Evolutionary conservation across 2,329 filamentous ascomycete species (phyloP).

Genomic region (Pyrenophora teres): DNA sequence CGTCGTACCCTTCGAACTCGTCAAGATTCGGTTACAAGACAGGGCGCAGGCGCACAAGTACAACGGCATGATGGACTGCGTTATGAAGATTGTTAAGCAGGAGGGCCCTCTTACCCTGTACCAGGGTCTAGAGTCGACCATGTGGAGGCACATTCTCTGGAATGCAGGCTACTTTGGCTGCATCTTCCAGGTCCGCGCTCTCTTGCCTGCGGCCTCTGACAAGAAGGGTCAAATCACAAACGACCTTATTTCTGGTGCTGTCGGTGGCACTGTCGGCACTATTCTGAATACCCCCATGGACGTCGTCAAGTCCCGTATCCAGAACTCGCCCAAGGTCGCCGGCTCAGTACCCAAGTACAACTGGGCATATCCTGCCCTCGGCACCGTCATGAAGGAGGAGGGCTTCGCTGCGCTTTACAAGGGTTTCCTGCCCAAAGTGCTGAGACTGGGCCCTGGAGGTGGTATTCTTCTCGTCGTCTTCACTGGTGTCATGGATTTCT

Average conservation of each 20-base stretch:
- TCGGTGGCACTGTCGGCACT: constrained; percentile 90
- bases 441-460: constrained; percentile 73
- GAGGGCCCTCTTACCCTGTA: constrained; percentile 90
- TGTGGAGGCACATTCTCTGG: constrained; percentile 96
- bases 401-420: constrained; percentile 93
- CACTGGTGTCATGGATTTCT: constrained; percentile 91
- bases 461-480: constrained; percentile 82
- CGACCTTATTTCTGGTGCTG: constrained; percentile 81
- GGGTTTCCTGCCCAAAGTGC: constrained; percentile 94
- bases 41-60: constrained; percentile 90
- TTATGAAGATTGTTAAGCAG: constrained; percentile 77
- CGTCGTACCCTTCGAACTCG: constrained; percentile 95
- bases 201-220: constrained; percentile 79
- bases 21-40: constrained; percentile 98
- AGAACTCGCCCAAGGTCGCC: constrained; percentile 85
- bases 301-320: constrained; percentile 96
- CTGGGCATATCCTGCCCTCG: constrained; percentile 91
- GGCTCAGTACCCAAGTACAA: constrained; percentile 92
- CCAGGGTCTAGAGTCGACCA: constrained; percentile 93
- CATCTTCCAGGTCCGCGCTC: constrained; percentile 91
- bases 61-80: constrained; percentile 78
- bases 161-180: constrained; percentile 97
- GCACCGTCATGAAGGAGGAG: constrained; percentile 89
- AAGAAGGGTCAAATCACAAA: constrained; percentile 83
- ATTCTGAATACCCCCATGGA: constrained; percentile 95